Base-by-base conservation (phyloP, 2,329 filamentous ascomycete species). In the Chaetomiaceae sp. region DNA sequence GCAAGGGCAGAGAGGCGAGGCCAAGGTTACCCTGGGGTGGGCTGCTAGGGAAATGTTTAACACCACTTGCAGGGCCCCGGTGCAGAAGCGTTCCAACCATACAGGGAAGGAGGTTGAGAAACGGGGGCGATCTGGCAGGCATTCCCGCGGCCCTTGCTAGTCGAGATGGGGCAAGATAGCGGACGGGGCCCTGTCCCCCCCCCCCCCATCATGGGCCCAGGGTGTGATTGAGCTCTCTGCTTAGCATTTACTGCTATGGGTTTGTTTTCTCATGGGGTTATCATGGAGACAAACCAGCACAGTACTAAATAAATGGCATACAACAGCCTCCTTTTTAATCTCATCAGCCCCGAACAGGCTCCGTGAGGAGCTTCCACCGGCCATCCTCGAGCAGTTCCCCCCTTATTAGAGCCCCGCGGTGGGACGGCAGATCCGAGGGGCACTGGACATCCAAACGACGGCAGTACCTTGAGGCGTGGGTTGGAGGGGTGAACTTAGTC, bases 91-190 rank as follows among this genome's bases (percentile, higher is more conserved):
- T 72, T 69, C 70, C 69, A 69, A 69, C 73, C 73, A 65, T 69
- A 73, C 71, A 74, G 68, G 74, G 74, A 75, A 77, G 74, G 73
- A 75, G 73, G 70, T 68, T 65, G 63, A 65, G 64, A 57, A 59
- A 65, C 63, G 65, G 60, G 61, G 64, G 62, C 64, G 67, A 70
- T 70, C 67, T 69, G 63, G 65, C 64, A 64, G 63, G 59, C 59
- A 63, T 56, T 54, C 56, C 58, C 62, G 61, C 55, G 56, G 58
- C 42, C 55, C 58, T 34, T 57, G 56, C 57, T 58, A 53, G 57
- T 62, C 55, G 50, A 59, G 57, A 65, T 62, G 62, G 60, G 57
- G 56, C 54, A 55, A 52, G 56, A 55, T 55, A 51, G 54, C 44
- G 43, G 52, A 43, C 53, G 41, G 51, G 56, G 47, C 33, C 18